A percentile compares a stretch with the other conserved stretches of the same genome.
phyloP scores from a whole-genome alignment of 139 green algal genomes.

The Chlamydomonas sp. region DNA sequence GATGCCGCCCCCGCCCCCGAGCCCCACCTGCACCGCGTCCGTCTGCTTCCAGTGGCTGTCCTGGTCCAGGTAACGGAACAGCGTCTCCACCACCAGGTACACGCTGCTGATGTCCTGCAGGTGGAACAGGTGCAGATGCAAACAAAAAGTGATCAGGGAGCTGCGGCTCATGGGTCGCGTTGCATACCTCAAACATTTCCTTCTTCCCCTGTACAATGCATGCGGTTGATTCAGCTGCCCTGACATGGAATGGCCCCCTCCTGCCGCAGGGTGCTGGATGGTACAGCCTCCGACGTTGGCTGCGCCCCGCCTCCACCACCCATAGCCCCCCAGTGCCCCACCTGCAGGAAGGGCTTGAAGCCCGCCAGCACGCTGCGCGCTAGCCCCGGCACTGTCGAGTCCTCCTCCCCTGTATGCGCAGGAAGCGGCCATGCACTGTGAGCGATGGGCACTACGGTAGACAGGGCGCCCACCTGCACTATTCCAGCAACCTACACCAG shows the following conservation, averaged over 20 bases:
- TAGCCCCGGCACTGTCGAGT: neutral
- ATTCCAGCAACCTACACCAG: neutral
- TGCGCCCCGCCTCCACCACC: too few species aligned
- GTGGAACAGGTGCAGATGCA: neutral
- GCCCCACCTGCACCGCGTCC: constrained; percentile 16
- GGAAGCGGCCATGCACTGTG: too few species aligned
- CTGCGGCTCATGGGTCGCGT: neutral
- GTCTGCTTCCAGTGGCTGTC: constrained; percentile 27
- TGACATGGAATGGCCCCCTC: too few species aligned
- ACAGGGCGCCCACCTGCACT: neutral
- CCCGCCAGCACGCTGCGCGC: constrained; percentile 33
- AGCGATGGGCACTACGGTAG: neutral
- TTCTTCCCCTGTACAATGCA: too few species aligned
- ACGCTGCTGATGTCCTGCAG: constrained; percentile 43
- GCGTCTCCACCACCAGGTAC: constrained; percentile 44
- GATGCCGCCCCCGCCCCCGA: neutral
- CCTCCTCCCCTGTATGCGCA: too few species aligned
- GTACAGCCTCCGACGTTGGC: too few species aligned
- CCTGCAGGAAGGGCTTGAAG: constrained; percentile 47
- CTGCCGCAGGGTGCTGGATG: too few species aligned
- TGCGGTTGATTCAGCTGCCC: too few species aligned
- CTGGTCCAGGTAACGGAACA: constrained; percentile 43
- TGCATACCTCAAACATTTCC: too few species aligned
- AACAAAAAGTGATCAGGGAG: neutral
- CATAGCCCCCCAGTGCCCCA: too few species aligned